Base-by-base conservation (phyloP, 768 basidiomycete genomes). In the Ramaria sp. region DNA sequence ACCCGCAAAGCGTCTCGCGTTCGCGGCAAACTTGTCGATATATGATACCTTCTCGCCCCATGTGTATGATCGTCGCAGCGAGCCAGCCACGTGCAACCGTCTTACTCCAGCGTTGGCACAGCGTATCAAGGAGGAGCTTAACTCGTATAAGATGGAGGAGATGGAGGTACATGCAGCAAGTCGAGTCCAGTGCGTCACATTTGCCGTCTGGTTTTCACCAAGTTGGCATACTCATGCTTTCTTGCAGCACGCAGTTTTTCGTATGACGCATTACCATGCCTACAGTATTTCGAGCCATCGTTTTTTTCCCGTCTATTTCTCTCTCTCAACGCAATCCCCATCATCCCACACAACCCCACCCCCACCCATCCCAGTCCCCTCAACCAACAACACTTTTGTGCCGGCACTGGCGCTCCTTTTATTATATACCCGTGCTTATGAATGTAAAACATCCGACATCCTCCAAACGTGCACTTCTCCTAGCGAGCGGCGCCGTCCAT, bases 91-190 rank as follows among this genome's bases (percentile, higher is more conserved):
- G 27, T 97, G 93, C 84, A 97, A 94, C 72, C 80, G 90, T 41
- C 72, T 99, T 65, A 99, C 96, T 53, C 96, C 95, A 45, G 84
- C 87, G 58, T 75, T 98, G 65, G 95, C 95, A 41, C 91, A 97
- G 75, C 79, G 86, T 64, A 98, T 99, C 70, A 99, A 99, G 78
- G 92, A 95, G 73, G 91, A 95, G 72, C 76, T 99, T 53, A 99
- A 99, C 72, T 91, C 91, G 56, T 98, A 90, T 73, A 98, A 98
- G 78, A 91, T 97, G 88, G 93, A 95, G 72, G 93, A 97, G 74
- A 98, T 99, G 95, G 91, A 94, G 69, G 93, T 99, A 60, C 95
- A 98, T 71, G 88, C 89, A 63, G 76, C 87, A 51, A 94, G 91
- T 71, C 84, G 91, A 70, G 82, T 89, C 64, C 86, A 96, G 90